Evolutionary conservation across 73 alveolate genomes (phyloP), one percentile per base, ranked within the genome.

Genomic region (Paramecium caudatum): DNA sequence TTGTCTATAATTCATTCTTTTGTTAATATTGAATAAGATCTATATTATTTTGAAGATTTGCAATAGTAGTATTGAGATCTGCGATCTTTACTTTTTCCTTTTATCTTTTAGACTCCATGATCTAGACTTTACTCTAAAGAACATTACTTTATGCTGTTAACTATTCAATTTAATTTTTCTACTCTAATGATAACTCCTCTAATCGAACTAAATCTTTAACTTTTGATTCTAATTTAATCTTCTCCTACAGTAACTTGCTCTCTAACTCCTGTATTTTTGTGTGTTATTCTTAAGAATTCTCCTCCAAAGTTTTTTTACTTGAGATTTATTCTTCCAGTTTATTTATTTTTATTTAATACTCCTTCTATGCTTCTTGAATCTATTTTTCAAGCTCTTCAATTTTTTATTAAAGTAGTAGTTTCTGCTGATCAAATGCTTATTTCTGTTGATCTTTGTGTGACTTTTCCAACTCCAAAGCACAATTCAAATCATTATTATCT

Each of bases 401-500:
- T 45, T 39, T 30, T 16, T 45, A 17, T 74, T 74, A 37, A 15
- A 16, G 19, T 39, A 39, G 21, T 0, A 3, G 69, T 41, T 2
- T 39, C 21, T 41, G 21, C 43, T 74, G 19, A 39, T 74, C 39
- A 41, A 34, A 34, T 34, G 25, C 13, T 37, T 68, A 13, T 34
- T 15, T 68, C 15, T 25, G 34, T 30, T 10, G 8, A 23, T 68
- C 55, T 8, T 74, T 74, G 32, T 74, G 65, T 17, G 16, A 27
- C 55, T 74, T 74, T 46, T 74, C 88, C 21, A 27, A 6, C 25
- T 74, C 88, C 21, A 74, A 74, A 16, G 88, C 88, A 15, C 43
- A 15, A 21, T 45, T 41, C 0, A 74, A 6, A 45, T 74, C 88
- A 41, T 74, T 68, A 45, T 74, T 74, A 19, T 74, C 88, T 39